A percentile compares a stretch with the other conserved stretches of the same genome.
Evolutionary conservation across 345 rosid species (phyloP).

Genomic region (Citrus sinensis): DVS_A1.0 CM039161.1:1630501-1631000

Average conservation of each 20-base stretch:
- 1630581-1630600: conserved; percentile 69
- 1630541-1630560: conserved; percentile 85
- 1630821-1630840: neutral
- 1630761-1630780: neutral
- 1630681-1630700: conserved; percentile 86
- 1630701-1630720: conserved; percentile 41
- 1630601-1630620: conserved; percentile 79
- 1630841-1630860: neutral
- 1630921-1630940: too few species aligned
- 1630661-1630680: conserved; percentile 85
- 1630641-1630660: conserved; percentile 77
- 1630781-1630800: neutral
- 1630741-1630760: neutral
- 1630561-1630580: conserved; percentile 91
- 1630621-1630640: conserved; percentile 79
- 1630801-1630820: neutral
- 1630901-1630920: neutral
- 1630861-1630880: neutral
- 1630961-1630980: neutral
- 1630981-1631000: neutral
- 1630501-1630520: conserved; percentile 97
- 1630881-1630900: conserved; percentile 17
- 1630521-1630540: conserved; percentile 98
- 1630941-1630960: neutral
- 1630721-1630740: neutral